Evolutionary conservation across 164 flowering plant species (phyloP), one percentile per base, ranked within the genome.

Genomic region (Amborella trichopoda): DNA sequence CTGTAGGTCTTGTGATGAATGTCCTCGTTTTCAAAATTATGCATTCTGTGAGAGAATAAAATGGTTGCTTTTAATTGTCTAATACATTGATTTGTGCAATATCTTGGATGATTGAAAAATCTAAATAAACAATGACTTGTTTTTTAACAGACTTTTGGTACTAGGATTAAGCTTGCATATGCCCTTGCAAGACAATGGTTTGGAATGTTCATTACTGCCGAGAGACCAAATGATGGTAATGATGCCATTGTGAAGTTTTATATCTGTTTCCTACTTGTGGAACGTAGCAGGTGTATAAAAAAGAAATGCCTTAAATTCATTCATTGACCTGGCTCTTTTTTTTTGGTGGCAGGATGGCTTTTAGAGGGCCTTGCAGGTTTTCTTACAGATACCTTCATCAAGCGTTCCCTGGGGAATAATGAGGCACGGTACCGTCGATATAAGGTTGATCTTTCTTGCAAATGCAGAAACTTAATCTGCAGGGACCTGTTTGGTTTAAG

Each of bases 121-220:
- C n/a, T n/a, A n/a, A n/a, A n/a, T n/a, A n/a, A n/a, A n/a, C n/a
- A n/a, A n/a, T n/a, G n/a, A n/a, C 5, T 4, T 28, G n/a, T 9
- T 9, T 26, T 24, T 45, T 20, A 16, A 40, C 83, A 90, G 94
- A 77, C 81, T 4, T 76, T 91, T 61, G 85, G 75, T 22, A 83
- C 98, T 22, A 69, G 96, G 81, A 77, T 82, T 44, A 87, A 77
- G 61, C 81, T 87, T 49, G 93, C 96, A 16, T 68, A 61, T 70
- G 90, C 96, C 30, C 94, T 91, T 58, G 99, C 99, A 59, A 81
- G 78, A 61, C 99, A 87, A 67, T 91, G 99, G 99, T 91, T 91
- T 84, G 99, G 99, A 42, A 80, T 84, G 6, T 87, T 68, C 61
- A 79, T 87, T 44, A 73, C 86, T 28, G 76, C 96, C 21, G 95